Base-by-base conservation (phyloP, 495 filamentous ascomycete genomes). In the Pyrenula massariospora region DNA sequence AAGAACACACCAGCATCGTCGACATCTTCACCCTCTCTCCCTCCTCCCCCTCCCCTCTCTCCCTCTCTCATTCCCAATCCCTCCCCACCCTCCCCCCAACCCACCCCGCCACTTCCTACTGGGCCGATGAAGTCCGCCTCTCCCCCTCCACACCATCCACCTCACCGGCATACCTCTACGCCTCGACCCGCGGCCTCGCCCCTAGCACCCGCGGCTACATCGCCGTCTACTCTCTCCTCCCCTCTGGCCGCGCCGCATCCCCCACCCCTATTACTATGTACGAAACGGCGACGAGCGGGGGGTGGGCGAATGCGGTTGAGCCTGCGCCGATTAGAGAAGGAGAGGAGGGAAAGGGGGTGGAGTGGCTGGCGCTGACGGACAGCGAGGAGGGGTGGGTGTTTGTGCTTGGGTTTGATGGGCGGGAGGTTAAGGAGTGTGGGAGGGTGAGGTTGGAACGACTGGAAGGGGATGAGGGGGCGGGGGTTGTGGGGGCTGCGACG, bases 251-350 rank as follows among this genome's bases (percentile, higher is more conserved):
- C 31, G 31, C 31, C 31, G 8, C 5, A 15, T 42, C 8, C 31
- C 8, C 5, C 8, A 42, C 31, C 31, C 31, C 31, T 5, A 42
- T 42, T 15, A 15, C 5, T 15, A 42, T 42, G 31, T 42, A 42
- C 31, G 31, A 42, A 15, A 42, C 31, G 31, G 31, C 31, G 31
- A 42, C 31, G 31, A 42, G 31, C 82, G 15, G 79, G 81, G 0
- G 79, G 72, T 0, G 79, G 64, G 19, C 68, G 70, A 22, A 74
- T 62, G 57, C 78, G 71, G n/a, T 77, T 65, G 57, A 76, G 73
- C 10, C 53, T 63, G 24, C 53, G 57, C 20, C 52, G 51, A 47
- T 24, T 24, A 22, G 22, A n/a, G 25, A 50, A 21, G 15, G 24
- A 1, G 53, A 58, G 54, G 3, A 36, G 25, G 12, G 52, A 50